phyloP scores from a whole-genome alignment of 2,329 filamentous ascomycete genomes.

The Knufia petricola region DNA sequence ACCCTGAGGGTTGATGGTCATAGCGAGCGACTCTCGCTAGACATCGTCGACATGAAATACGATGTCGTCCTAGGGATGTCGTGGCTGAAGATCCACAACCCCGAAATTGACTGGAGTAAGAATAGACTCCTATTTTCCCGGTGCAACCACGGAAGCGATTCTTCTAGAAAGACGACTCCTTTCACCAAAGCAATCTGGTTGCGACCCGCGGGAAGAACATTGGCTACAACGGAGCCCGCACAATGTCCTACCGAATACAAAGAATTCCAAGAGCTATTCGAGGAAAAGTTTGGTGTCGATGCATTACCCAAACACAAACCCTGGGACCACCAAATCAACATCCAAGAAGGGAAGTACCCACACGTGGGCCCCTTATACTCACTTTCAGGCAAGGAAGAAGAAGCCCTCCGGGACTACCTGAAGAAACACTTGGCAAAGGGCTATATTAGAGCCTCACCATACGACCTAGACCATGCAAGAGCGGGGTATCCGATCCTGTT shows the following conservation, averaged over 20 bases:
- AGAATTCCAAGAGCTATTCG: background rate
- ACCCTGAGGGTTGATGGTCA: background rate
- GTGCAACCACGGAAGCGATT: background rate
- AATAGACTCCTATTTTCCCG: background rate
- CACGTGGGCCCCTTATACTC: background rate
- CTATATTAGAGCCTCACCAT: background rate
- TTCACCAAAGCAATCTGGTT: background rate
- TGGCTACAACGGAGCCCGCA: background rate
- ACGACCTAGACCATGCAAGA: too few relatives aligned
- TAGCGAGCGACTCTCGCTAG: background rate
- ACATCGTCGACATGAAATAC: background rate
- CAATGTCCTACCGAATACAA: background rate
- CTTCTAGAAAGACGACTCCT: background rate
- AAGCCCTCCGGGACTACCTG: background rate
- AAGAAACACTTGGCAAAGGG: background rate
- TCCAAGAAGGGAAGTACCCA: background rate
- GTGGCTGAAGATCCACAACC: constrained; percentile 1
- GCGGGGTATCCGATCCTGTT: background rate
- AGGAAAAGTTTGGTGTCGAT: background rate
- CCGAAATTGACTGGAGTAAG: background rate
- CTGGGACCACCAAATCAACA: constrained; percentile 2
- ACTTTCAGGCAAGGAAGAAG: background rate
- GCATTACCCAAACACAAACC: constrained; percentile 6
- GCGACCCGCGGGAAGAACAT: background rate
- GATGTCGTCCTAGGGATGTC: background rate